Evolutionary conservation across 371 early-diverging fungal species (phyloP).

Genomic region (Dinochytrium kinnereticum): DNA sequence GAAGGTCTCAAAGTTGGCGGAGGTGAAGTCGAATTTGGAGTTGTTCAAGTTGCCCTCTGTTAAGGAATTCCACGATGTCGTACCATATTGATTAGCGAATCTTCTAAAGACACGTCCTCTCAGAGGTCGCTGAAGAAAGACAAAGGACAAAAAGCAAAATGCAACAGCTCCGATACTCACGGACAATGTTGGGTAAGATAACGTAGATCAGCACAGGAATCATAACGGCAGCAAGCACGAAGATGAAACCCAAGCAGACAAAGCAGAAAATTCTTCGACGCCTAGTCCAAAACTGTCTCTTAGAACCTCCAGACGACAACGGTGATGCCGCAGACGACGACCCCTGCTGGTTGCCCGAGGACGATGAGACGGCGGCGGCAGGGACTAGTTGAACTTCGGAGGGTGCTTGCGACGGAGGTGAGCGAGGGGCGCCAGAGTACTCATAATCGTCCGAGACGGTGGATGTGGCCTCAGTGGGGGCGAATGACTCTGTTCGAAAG

Average conservation of each 20-base stretch:
- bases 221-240: constrained; percentile 5
- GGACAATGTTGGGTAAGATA: constrained; percentile 8
- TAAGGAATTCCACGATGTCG: no score
- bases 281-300: constrained; percentile 5
- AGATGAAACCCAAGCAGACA: constrained; percentile 8
- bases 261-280: background rate
- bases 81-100: no score
- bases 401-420: background rate
- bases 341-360: background rate
- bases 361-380: background rate
- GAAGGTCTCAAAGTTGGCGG: background rate
- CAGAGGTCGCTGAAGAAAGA: no score
- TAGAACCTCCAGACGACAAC: background rate
- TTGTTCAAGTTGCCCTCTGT: constrained; percentile 7
- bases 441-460: background rate
- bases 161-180: background rate
- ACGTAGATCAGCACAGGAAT: constrained; percentile 10
- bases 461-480: no score
- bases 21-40: background rate
- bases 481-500: no score
- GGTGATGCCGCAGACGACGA: constrained; percentile 3
- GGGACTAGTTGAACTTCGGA: background rate
- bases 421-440: background rate
- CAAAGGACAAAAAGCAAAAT: background rate
- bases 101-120: no score